Percentiles rank a stretch among this genome's conserved stretches.
Conservation (phyloP, 257 asterid species). For the Paraleonurus japonicus region DNA sequence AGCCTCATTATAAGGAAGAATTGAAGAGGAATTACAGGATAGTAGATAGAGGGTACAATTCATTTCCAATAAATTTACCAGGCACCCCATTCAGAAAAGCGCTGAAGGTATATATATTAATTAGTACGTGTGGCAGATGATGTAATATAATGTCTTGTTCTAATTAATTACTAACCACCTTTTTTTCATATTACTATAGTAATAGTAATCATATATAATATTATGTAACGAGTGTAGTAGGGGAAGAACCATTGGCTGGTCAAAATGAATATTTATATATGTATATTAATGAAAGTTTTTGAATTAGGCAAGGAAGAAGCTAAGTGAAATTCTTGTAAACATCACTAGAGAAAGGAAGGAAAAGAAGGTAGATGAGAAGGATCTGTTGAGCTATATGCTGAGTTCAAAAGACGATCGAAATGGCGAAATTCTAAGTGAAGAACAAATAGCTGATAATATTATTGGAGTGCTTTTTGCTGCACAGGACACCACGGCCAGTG, state of each 20-base stretch:
- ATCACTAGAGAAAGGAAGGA: slow-evolving; percentile 60
- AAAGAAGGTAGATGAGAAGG: slow-evolving; percentile 37
- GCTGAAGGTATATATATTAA: slow-evolving; percentile 39
- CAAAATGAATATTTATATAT: not conserved
- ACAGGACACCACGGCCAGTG: slow-evolving; percentile 84
- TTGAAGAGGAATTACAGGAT: slow-evolving; percentile 54
- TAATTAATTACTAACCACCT: no score
- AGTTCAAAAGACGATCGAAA: slow-evolving; percentile 46
- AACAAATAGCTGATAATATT: slow-evolving; percentile 75
- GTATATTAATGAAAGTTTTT: not conserved
- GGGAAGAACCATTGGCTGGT: not conserved
- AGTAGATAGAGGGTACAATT: slow-evolving; percentile 75
- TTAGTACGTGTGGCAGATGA: no score
- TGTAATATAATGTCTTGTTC: no score
- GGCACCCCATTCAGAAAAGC: slow-evolving; percentile 61
- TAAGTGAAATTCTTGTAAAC: slow-evolving; percentile 47
- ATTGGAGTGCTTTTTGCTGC: slow-evolving; percentile 91
- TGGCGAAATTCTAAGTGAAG: slow-evolving; percentile 46
- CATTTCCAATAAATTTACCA: slow-evolving; percentile 65
- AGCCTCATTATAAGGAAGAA: slow-evolving; percentile 50
- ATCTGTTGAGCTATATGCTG: slow-evolving; percentile 54
- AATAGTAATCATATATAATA: not conserved
- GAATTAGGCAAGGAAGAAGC: slow-evolving; percentile 73
- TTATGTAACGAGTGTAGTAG: not conserved
- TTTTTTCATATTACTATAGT: no score